phyloP scores from a whole-genome alignment of 225 moss, liverwort and hornwort species.

The Polytrichum formosum region DNA sequence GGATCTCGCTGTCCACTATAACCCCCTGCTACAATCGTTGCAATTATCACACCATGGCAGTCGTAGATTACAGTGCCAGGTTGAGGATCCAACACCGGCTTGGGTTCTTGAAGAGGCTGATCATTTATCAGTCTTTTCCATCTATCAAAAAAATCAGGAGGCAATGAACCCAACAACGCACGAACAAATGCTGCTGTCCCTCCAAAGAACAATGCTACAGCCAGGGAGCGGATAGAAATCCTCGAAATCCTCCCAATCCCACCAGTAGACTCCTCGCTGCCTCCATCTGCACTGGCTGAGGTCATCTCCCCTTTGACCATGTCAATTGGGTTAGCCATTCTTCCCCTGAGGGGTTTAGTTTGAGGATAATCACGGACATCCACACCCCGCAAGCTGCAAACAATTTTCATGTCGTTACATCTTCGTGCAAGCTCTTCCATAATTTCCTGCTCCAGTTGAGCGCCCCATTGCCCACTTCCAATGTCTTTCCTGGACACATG shows the following conservation, averaged over 20 bases:
- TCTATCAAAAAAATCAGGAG: constrained; percentile 71
- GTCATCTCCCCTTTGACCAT: neutral
- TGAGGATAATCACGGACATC: neutral
- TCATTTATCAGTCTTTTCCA: constrained; percentile 73
- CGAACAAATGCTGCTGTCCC: constrained; percentile 52
- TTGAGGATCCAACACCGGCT: constrained; percentile 34
- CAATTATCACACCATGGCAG: constrained; percentile 81
- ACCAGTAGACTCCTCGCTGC: neutral
- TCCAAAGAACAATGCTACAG: constrained; percentile 73
- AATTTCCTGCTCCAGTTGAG: constrained; percentile 3
- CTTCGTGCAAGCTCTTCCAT: neutral
- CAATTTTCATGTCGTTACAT: neutral
- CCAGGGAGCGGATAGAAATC: constrained; percentile 53
- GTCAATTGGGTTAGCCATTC: neutral
- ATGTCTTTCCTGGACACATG: too few relatives aligned
- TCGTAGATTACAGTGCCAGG: constrained; percentile 73
- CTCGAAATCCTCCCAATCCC: constrained; percentile 1
- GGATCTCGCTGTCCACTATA: constrained; percentile 30
- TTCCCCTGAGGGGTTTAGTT: neutral
- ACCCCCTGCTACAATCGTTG: constrained; percentile 62
- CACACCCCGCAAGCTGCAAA: neutral
- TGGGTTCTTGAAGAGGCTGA: constrained; percentile 49
- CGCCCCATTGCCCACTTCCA: constrained; percentile 1
- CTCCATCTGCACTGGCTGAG: neutral
- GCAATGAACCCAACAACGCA: constrained; percentile 51